Conservation (phyloP, 768 basidiomycete species). For the Pleurotus giganteus region DNA sequence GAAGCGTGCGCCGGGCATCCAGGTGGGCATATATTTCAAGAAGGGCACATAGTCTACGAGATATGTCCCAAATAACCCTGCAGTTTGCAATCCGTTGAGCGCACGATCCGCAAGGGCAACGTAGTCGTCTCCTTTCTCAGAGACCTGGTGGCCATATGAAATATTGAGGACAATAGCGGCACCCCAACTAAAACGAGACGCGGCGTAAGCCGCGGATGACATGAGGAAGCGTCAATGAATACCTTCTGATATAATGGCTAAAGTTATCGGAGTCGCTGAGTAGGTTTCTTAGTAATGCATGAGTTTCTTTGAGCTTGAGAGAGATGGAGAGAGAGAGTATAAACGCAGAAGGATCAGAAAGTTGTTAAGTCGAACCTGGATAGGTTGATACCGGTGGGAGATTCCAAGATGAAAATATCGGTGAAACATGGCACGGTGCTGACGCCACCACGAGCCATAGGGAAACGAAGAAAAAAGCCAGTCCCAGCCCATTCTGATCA, state of each 20-base stretch:
- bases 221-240: not conserved
- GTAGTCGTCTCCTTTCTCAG: constrained; percentile 36
- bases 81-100: constrained; percentile 30
- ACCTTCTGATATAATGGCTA: constrained; percentile 34
- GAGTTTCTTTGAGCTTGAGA: constrained; percentile 28
- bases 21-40: constrained; percentile 40
- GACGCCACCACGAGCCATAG: constrained; percentile 33
- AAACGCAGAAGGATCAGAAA: constrained; percentile 24
- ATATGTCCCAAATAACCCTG: constrained; percentile 42
- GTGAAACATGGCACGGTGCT: constrained; percentile 36
- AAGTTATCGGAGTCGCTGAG: constrained; percentile 34
- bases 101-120: constrained; percentile 39
- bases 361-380: constrained; percentile 20
- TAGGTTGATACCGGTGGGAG: constrained; percentile 22
- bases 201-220: not conserved
- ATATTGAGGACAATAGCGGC: constrained; percentile 39
- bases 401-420: constrained; percentile 31
- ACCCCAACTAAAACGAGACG: constrained; percentile 23
- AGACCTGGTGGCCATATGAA: constrained; percentile 36
- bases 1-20: constrained; percentile 40
- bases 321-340: constrained; percentile 19
- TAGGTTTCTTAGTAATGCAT: constrained; percentile 35
- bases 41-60: constrained; percentile 32
- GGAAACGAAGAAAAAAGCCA: constrained; percentile 42
- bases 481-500: constrained; percentile 42